phyloP scores from a whole-genome alignment of 208 protist species.

The Endotrypanum monterogeii region DNA sequence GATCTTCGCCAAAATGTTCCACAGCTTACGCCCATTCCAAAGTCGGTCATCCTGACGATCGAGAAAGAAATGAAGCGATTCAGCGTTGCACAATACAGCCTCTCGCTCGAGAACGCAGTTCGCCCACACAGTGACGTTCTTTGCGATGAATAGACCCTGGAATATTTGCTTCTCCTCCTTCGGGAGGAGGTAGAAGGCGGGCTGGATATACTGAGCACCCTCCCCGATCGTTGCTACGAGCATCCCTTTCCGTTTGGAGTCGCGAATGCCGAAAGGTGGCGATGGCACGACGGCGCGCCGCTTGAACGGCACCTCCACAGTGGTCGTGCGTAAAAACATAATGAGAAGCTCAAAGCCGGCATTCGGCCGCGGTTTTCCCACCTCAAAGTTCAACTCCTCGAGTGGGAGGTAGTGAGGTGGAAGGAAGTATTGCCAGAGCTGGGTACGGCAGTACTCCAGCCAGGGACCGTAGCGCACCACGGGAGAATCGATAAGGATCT shows the following conservation, averaged over 20 bases:
- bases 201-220: conserved; percentile 85
- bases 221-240: conserved; percentile 59
- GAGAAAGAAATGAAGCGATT: conserved; percentile 77
- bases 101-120: conserved; percentile 76
- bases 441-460: conserved; percentile 79
- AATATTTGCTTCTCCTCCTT: conserved; percentile 70
- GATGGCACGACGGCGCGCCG: conserved; percentile 60
- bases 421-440: conserved; percentile 81
- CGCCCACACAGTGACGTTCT: conserved; percentile 59
- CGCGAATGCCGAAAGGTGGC: conserved; percentile 85
- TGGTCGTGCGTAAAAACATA: conserved; percentile 71
- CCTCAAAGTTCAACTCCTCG: conserved; percentile 57
- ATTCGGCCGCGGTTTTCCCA: conserved; percentile 70
- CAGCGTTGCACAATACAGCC: conserved; percentile 46
- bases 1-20: conserved; percentile 67
- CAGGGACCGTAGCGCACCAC: conserved; percentile 79
- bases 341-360: conserved; percentile 82
- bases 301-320: conserved; percentile 80
- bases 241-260: conserved; percentile 69
- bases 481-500: conserved; percentile 78
- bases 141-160: conserved; percentile 65
- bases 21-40: conserved; percentile 81
- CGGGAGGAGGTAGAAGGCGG: conserved; percentile 60
- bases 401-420: conserved; percentile 77
- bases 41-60: conserved; percentile 71